These are phyloP conservation scores for Aspergillus conjunctus DNA, from an alignment of 495 filamentous ascomycete genomes.

Conservation along the genomic window DNA sequence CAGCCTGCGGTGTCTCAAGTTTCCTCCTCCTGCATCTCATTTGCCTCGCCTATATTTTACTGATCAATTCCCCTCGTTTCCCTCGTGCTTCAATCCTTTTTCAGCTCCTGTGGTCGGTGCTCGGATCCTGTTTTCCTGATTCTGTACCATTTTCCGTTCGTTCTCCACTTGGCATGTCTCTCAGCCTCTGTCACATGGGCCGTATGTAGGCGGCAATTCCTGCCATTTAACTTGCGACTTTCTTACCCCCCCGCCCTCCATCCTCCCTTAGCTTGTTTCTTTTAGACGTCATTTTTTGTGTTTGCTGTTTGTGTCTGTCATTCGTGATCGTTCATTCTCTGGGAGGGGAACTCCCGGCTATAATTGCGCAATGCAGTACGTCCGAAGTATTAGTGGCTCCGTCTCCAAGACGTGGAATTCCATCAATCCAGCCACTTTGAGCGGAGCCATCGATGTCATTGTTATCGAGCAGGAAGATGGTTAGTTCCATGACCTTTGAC, in stretches of 20 bases:
- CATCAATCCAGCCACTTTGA: slow-evolving; percentile 96
- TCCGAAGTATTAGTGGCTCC: slow-evolving; percentile 90
- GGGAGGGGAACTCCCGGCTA: slow-evolving; percentile 26
- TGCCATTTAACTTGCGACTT: slow-evolving; percentile 11
- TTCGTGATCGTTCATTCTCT: slow-evolving; percentile 16
- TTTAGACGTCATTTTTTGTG: slow-evolving; percentile 14
- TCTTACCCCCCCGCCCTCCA: background rate
- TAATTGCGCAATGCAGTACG: slow-evolving; percentile 83
- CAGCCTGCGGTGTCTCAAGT: background rate
- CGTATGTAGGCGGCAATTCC: slow-evolving; percentile 42
- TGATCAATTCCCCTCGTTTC: slow-evolving; percentile 13
- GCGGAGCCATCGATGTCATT: slow-evolving; percentile 98
- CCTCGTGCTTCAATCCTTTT: slow-evolving; percentile 9
- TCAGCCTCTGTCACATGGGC: slow-evolving; percentile 48
- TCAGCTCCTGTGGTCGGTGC: background rate
- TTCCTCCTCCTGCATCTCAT: background rate
- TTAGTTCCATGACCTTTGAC: slow-evolving; percentile 28
- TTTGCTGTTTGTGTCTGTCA: slow-evolving; percentile 1
- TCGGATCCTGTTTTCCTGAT: slow-evolving; percentile 11
- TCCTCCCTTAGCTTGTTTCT: slow-evolving; percentile 9
- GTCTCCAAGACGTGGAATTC: slow-evolving; percentile 99
- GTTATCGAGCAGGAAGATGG: slow-evolving; percentile 98
- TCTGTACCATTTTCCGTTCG: slow-evolving; percentile 15
- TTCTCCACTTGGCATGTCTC: slow-evolving; percentile 31
- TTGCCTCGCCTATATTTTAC: slow-evolving; percentile 6